Conservation (phyloP, 2,329 filamentous ascomycete genomes). For the Penicillium sumatraense region DNA sequence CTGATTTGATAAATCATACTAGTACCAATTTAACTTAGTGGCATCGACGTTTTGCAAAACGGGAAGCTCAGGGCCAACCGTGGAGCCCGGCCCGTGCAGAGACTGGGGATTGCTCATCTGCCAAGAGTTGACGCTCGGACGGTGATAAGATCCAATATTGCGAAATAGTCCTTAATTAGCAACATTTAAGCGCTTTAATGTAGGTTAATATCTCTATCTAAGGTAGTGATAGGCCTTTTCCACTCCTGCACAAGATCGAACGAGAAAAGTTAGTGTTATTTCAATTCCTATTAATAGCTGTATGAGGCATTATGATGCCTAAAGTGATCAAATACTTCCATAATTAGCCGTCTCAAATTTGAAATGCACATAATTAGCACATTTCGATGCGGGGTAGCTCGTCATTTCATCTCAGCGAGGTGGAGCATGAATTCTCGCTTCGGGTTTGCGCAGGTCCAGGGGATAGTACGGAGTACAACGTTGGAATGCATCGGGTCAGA, state of each 20-base stretch:
- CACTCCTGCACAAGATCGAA: neutral
- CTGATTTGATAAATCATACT: neutral
- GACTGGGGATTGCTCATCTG: slow-evolving; percentile 7
- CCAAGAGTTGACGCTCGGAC: slow-evolving; percentile 16
- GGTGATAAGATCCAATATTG: slow-evolving; percentile 12
- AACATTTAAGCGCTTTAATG: slow-evolving; percentile 21
- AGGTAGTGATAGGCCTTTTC: neutral
- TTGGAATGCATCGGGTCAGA: neutral
- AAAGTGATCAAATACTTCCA: neutral
- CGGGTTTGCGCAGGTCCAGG: neutral
- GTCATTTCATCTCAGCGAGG: neutral
- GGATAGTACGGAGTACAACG: neutral
- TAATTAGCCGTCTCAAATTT: slow-evolving; percentile 12
- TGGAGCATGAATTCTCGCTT: neutral
- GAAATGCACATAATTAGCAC: neutral
- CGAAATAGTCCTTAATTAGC: slow-evolving; percentile 27
- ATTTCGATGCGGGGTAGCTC: slow-evolving; percentile 9
- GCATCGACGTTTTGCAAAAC: neutral
- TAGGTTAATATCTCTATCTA: slow-evolving; percentile 11
- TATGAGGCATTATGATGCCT: slow-evolving; percentile 2
- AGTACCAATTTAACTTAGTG: neutral
- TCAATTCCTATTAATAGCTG: slow-evolving; percentile 12
- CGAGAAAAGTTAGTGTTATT: neutral
- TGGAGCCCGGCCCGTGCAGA: slow-evolving; percentile 13
- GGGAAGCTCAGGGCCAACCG: slow-evolving; percentile 7